Percentiles rank a stretch among this genome's conserved stretches.
Evolutionary conservation across 331 rosid genomes (phyloP).

Genomic region (Pyracantha coccinea): DNA sequence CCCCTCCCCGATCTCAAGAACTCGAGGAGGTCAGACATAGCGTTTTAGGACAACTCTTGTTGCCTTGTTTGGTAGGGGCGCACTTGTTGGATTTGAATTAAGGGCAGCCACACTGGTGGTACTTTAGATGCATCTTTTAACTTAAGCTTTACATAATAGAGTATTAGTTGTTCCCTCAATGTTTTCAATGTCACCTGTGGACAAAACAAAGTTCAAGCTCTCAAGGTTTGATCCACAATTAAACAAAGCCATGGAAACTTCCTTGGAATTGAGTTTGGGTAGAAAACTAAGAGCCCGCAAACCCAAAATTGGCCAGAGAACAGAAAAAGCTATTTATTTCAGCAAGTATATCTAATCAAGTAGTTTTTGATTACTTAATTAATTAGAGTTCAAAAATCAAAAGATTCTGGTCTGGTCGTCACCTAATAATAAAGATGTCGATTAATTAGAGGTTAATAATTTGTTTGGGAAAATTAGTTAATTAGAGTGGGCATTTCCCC

Average conservation of each 20-base stretch:
- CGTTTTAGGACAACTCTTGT: too few species aligned
- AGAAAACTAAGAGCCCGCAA: neutral
- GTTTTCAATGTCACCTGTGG: slow-evolving; percentile 12
- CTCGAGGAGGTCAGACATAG: too few species aligned
- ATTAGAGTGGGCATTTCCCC: slow-evolving; percentile 33
- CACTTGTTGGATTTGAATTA: too few species aligned
- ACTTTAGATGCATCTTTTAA: too few species aligned
- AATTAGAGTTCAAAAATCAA: neutral
- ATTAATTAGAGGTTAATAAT: neutral
- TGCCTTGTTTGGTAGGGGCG: too few species aligned
- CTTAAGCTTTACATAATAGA: neutral
- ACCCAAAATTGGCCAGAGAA: slow-evolving; percentile 13
- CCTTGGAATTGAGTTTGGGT: slow-evolving; percentile 44
- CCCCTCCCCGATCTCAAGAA: too few species aligned
- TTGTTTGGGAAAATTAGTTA: neutral
- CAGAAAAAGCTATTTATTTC: neutral
- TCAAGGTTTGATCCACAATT: slow-evolving; percentile 21
- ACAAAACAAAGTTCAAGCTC: slow-evolving; percentile 36
- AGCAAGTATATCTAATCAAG: neutral
- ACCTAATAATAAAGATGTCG: neutral
- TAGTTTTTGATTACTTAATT: slow-evolving; percentile 4
- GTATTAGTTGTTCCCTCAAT: neutral
- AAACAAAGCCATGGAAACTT: slow-evolving; percentile 34
- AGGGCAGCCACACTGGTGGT: too few species aligned
- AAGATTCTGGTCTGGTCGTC: slow-evolving; percentile 21